Base-by-base conservation (phyloP, 192 early-diverging fungal genomes). In the Dispira simplex region DNA sequence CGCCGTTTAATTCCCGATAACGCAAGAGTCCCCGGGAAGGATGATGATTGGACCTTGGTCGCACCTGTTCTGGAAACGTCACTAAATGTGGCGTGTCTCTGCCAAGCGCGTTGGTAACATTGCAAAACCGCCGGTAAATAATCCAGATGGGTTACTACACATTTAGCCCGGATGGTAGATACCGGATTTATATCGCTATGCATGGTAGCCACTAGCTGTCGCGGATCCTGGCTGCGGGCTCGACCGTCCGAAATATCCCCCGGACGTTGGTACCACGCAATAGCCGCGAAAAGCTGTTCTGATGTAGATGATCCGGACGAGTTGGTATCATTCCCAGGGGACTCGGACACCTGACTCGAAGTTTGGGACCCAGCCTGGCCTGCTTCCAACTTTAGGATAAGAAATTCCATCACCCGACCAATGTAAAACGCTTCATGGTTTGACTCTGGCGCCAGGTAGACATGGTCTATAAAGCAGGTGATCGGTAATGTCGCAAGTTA, bases 131-230 rank as follows among this genome's bases (percentile, higher is more conserved):
- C 63, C 3, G 47, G 64, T 28, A 89, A 76, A 64, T 84, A 77
- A 56, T 81, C 63, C 11, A 74, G 70, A 64, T 95, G 93, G 14
- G 74, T 70, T 25, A 93, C 83, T 20, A 64, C 71, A 71, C 90
- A 92, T 60, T 88, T 90, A 51, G 88, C 91, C 39, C 82, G 79
- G 65, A 95, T 92, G 49, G 83, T 81, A 10, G 81, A 77, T 9
- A 90, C 73, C 14, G 89, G 89, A 58, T 90, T 91, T 66, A 91
- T 64, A 65, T 93, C 91, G 11, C 86, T 85, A 70, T 92, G 83
- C 90, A 95, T 92, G 44, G 87, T 90, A 14, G 91, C 91, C 11
- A 91, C 73, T 43, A 95, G 71, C 11, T 88, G 69, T 9, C 86
- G 78, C 23, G 85, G 77, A 71, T 93, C 89, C 60, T 85, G 75